Percentiles rank a stretch among this genome's conserved stretches.
These are phyloP conservation scores for Coprinopsis strossmayeri DNA, from an alignment of 768 basidiomycete species.

Conservation along the genomic window DNA sequence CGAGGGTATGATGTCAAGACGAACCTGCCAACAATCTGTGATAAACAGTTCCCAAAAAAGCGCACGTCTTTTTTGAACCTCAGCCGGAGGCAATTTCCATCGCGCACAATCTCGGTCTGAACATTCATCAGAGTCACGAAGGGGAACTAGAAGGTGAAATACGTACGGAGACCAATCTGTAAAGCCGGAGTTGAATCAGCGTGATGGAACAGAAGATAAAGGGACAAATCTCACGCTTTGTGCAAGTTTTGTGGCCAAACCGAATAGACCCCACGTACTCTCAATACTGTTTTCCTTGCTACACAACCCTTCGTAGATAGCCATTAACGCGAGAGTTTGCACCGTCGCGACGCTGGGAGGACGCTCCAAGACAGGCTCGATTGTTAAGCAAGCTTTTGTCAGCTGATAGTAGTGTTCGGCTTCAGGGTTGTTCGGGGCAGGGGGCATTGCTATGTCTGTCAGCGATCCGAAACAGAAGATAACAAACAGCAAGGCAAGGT, in stretches of 20 bases:
- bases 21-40: slow-evolving; percentile 69
- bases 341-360: slow-evolving; percentile 68
- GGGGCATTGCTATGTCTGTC: slow-evolving; percentile 46
- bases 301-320: slow-evolving; percentile 63
- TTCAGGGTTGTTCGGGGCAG: slow-evolving; percentile 44
- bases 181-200: slow-evolving; percentile 7
- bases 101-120: slow-evolving; percentile 68
- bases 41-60: slow-evolving; percentile 73
- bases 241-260: slow-evolving; percentile 56
- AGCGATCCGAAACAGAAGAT: slow-evolving; percentile 58
- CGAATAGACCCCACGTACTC: slow-evolving; percentile 60
- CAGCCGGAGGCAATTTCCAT: slow-evolving; percentile 53
- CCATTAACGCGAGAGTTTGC: slow-evolving; percentile 61
- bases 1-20: slow-evolving; percentile 9
- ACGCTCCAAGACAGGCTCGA: slow-evolving; percentile 64
- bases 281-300: slow-evolving; percentile 67
- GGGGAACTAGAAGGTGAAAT: background rate
- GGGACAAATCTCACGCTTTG: slow-evolving; percentile 49
- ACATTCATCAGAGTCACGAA: slow-evolving; percentile 10
- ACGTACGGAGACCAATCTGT: slow-evolving; percentile 66
- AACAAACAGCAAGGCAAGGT: slow-evolving; percentile 56
- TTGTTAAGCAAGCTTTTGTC: slow-evolving; percentile 55
- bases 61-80: slow-evolving; percentile 65
- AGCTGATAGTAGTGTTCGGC: slow-evolving; percentile 53
- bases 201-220: slow-evolving; percentile 7